phyloP scores from a whole-genome alignment of 148 eudicot genomes.

The Linanthus parryae region DNA sequence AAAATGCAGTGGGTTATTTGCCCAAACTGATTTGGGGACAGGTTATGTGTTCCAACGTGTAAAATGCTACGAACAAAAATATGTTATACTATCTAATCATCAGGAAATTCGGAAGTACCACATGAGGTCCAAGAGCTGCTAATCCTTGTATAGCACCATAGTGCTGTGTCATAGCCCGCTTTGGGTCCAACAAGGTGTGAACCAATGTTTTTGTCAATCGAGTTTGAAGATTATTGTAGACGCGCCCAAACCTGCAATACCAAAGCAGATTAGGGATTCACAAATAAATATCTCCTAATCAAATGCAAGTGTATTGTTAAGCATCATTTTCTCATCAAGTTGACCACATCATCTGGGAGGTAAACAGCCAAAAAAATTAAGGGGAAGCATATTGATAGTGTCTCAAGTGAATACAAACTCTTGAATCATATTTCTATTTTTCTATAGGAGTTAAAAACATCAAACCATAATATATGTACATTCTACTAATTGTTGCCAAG shows the following conservation, averaged over 20 bases:
- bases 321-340: not conserved
- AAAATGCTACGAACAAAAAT: not conserved
- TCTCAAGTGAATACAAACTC: no score
- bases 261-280: not conserved
- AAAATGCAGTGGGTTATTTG: no score
- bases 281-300: no score
- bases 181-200: conserved; percentile 69
- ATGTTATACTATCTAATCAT: not conserved
- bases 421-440: no score
- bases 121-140: conserved; percentile 70
- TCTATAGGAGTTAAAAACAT: no score
- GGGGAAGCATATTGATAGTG: no score
- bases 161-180: conserved; percentile 67
- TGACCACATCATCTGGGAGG: no score
- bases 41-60: no score
- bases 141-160: conserved; percentile 83
- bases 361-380: no score
- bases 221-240: conserved; percentile 64
- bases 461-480: no score
- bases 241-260: conserved; percentile 57
- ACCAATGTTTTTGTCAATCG: conserved; percentile 72
- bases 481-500: no score
- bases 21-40: no score
- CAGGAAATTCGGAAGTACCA: conserved; percentile 30
- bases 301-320: not conserved